A percentile compares a stretch with the other conserved stretches of the same genome.
These are phyloP conservation scores for Pholiota conissans DNA, from an alignment of 768 basidiomycete species.

Conservation along the genomic window DNA sequence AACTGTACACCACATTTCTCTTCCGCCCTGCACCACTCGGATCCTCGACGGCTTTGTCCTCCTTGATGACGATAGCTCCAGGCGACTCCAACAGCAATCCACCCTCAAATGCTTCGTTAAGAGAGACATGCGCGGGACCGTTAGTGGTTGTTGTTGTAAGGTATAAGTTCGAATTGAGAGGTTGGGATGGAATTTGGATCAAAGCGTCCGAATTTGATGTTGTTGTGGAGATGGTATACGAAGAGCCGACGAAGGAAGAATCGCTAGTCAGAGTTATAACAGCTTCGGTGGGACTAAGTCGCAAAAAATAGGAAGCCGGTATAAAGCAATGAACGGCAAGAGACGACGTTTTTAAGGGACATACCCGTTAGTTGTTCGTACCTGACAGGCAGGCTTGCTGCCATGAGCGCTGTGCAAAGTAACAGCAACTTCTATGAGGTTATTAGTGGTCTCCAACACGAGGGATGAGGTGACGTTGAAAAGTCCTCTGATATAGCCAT, in stretches of 20 bases:
- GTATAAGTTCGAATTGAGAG: conserved; percentile 31
- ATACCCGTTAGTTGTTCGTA: conserved; percentile 7
- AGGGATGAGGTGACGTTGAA: conserved; percentile 4
- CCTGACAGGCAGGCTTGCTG: not conserved
- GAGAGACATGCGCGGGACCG: conserved; percentile 28
- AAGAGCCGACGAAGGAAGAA: conserved; percentile 18
- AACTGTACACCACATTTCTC: conserved; percentile 8
- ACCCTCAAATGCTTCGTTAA: conserved; percentile 41
- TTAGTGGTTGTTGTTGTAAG: conserved; percentile 34
- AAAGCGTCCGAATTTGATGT: conserved; percentile 41
- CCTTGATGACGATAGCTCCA: conserved; percentile 2
- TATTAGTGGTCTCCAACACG: not conserved
- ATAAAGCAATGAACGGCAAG: conserved; percentile 9
- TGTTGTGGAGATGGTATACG: conserved; percentile 28
- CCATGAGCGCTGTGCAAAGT: not conserved
- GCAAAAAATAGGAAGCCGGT: not conserved
- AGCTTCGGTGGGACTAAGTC: conserved; percentile 14
- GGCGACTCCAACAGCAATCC: conserved; percentile 21
- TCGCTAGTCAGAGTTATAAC: conserved; percentile 10
- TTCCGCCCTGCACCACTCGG: conserved; percentile 25
- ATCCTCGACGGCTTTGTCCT: conserved; percentile 16
- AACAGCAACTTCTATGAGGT: conserved; percentile 3
- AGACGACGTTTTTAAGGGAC: conserved; percentile 24
- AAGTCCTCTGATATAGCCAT: conserved; percentile 1
- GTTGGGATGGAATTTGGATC: conserved; percentile 32